Conservation (phyloP, 2,329 filamentous ascomycete species). For the Colletotrichum sp. region DNA sequence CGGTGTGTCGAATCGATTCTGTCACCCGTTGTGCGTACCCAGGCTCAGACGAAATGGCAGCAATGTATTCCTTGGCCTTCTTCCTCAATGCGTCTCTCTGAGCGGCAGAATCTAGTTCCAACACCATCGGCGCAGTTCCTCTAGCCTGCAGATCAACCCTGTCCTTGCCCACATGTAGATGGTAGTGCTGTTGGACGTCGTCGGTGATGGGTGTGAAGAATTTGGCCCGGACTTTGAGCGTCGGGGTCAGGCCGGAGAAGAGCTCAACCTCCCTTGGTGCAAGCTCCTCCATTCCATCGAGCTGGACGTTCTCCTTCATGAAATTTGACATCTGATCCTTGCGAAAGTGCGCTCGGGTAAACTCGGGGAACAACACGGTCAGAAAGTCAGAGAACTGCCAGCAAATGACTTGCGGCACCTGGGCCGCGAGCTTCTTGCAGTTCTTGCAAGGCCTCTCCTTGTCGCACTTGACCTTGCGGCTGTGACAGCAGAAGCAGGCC, state of each 20-base stretch:
- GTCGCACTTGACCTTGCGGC: conserved; percentile 64
- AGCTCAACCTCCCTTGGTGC: conserved; percentile 48
- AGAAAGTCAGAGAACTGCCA: conserved; percentile 65
- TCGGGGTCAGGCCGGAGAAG: conserved; percentile 53
- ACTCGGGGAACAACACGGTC: conserved; percentile 55
- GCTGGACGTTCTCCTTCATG: conserved; percentile 52
- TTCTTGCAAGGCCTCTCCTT: conserved; percentile 60
- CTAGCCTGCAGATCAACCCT: conserved; percentile 45
- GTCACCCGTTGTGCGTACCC: conserved; percentile 56
- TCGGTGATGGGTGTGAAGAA: conserved; percentile 55
- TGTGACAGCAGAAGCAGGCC: conserved; percentile 65
- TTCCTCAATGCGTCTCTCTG: conserved; percentile 52
- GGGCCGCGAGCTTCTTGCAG: conserved; percentile 56
- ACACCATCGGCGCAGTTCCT: conserved; percentile 53
- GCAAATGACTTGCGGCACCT: conserved; percentile 60
- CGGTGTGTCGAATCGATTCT: conserved; percentile 47
- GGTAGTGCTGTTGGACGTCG: conserved; percentile 58
- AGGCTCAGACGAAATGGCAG: conserved; percentile 52
- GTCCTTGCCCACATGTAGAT: conserved; percentile 41
- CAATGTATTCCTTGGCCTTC: conserved; percentile 52
- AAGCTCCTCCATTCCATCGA: conserved; percentile 43
- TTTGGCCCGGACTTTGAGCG: conserved; percentile 52
- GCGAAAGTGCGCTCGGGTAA: conserved; percentile 55
- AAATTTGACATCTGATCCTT: conserved; percentile 56
- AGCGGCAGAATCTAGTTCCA: conserved; percentile 46